Conservation (phyloP, 2,329 filamentous ascomycete species). For the Coniochaeta hoffmannii region DNA sequence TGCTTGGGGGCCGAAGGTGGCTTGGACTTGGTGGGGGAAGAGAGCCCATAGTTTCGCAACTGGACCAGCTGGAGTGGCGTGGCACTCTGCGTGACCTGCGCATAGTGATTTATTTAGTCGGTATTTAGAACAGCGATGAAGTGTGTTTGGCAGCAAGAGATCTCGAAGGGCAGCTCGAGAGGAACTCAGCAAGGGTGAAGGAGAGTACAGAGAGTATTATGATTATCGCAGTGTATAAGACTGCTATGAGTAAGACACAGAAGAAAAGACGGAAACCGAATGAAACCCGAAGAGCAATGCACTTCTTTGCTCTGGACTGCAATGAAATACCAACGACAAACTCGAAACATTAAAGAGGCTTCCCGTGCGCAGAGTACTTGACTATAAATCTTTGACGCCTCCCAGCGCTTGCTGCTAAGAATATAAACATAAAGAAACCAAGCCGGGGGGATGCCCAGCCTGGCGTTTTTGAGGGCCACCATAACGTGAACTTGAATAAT, state of each 20-base stretch:
- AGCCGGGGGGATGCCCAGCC: neutral
- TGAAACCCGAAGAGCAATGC: neutral
- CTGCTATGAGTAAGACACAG: neutral
- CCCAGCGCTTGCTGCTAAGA: neutral
- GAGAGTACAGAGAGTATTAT: neutral
- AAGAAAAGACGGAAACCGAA: neutral
- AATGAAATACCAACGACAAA: neutral
- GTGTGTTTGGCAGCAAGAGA: neutral
- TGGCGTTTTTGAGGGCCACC: neutral
- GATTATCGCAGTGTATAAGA: neutral
- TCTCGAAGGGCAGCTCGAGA: neutral
- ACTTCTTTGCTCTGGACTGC: neutral
- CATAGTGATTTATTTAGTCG: neutral
- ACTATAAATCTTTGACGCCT: neutral
- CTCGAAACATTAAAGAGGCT: neutral
- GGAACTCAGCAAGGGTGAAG: neutral
- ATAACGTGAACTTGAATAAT: neutral
- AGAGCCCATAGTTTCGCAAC: constrained; percentile 5
- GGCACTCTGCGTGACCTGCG: constrained; percentile 4
- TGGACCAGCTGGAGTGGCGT: constrained; percentile 5
- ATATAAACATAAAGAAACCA: neutral
- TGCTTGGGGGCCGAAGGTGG: constrained; percentile 7
- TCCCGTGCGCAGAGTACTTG: neutral
- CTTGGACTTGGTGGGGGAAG: constrained; percentile 2
- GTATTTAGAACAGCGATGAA: neutral